Evolutionary conservation across 1,139 yeast genomes (phyloP).

Genomic region (Lodderomyces beijingensis): DNA sequence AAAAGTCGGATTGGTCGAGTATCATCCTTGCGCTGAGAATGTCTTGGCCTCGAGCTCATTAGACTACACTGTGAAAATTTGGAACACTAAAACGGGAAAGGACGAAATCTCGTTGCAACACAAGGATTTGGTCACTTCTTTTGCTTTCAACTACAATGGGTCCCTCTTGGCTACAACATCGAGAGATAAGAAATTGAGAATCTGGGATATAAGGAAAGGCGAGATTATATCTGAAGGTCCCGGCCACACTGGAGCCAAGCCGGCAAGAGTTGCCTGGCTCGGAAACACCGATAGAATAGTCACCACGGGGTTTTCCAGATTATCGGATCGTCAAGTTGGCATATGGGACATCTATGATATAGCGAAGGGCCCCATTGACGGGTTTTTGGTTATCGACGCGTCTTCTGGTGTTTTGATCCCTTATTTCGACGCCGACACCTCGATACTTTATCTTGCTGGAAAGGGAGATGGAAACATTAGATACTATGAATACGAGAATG

Average conservation of each 20-base stretch:
- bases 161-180: slow-evolving; percentile 80
- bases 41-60: slow-evolving; percentile 86
- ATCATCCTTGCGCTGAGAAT: slow-evolving; percentile 84
- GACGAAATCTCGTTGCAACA: slow-evolving; percentile 73
- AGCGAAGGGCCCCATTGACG: slow-evolving; percentile 81
- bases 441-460: slow-evolving; percentile 85
- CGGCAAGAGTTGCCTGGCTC: slow-evolving; percentile 83
- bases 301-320: slow-evolving; percentile 93
- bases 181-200: slow-evolving; percentile 85
- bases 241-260: slow-evolving; percentile 91
- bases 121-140: slow-evolving; percentile 84
- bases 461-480: slow-evolving; percentile 98
- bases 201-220: slow-evolving; percentile 85
- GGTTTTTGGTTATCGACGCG: slow-evolving; percentile 78
- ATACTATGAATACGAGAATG: slow-evolving; percentile 82
- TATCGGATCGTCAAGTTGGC: slow-evolving; percentile 93
- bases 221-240: slow-evolving; percentile 76
- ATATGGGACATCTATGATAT: slow-evolving; percentile 82
- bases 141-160: slow-evolving; percentile 88
- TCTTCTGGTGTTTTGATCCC: slow-evolving; percentile 95
- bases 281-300: slow-evolving; percentile 81
- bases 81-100: slow-evolving; percentile 81
- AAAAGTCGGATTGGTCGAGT: slow-evolving; percentile 90
- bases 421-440: slow-evolving; percentile 74
- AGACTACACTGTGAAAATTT: slow-evolving; percentile 84